phyloP scores from a whole-genome alignment of 163 green algal species.

The Picocystis sp. region DNA sequence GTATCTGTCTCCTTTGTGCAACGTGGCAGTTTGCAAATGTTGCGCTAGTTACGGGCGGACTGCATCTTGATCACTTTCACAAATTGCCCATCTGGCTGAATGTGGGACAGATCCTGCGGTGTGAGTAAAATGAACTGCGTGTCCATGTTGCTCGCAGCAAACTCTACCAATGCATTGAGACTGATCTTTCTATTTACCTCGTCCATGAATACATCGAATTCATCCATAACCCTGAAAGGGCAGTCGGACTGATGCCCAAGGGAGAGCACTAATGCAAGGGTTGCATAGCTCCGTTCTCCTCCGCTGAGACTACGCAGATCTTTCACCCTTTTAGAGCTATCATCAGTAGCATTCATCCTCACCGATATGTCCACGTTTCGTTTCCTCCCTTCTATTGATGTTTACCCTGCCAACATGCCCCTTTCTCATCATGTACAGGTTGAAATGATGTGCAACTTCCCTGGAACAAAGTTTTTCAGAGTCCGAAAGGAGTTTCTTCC shows the following conservation, averaged over 20 bases:
- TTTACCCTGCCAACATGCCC: no score
- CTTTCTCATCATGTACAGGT: no score
- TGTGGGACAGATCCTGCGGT: slow-evolving; percentile 31
- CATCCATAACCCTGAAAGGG: slow-evolving; percentile 61
- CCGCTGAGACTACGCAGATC: slow-evolving; percentile 29
- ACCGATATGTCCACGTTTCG: no score
- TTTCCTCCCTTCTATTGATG: no score
- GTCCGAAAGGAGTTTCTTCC: no score
- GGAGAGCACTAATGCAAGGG: slow-evolving; percentile 52
- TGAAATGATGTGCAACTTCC: no score
- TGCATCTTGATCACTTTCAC: slow-evolving; percentile 26
- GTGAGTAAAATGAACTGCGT: slow-evolving; percentile 44
- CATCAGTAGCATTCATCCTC: no score
- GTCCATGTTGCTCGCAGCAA: slow-evolving; percentile 17
- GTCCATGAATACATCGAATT: slow-evolving; percentile 75
- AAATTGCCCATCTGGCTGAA: slow-evolving; percentile 21
- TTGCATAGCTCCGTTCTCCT: slow-evolving; percentile 58
- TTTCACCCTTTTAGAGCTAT: no score
- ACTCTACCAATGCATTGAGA: slow-evolving; percentile 38
- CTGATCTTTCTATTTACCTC: slow-evolving; percentile 29
- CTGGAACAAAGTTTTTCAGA: no score
- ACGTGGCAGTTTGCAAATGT: no score
- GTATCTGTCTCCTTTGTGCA: no score
- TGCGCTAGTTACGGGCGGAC: slow-evolving; percentile 10
- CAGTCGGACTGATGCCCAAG: slow-evolving; percentile 39